phyloP scores from a whole-genome alignment of 306 rosid species.

The Acmispon strigosus region DNA sequence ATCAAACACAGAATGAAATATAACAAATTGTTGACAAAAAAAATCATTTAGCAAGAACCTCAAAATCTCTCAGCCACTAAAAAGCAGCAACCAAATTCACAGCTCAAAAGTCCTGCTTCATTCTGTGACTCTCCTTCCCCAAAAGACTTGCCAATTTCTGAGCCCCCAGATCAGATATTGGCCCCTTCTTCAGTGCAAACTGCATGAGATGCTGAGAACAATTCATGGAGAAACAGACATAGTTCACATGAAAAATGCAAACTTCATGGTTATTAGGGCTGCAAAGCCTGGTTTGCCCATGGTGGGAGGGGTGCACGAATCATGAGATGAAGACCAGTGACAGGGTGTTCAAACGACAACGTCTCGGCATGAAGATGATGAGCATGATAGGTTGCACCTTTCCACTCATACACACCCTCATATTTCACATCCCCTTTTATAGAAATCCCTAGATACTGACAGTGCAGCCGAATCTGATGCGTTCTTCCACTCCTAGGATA shows the following conservation, averaged over 20 bases:
- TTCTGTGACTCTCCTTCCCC: background rate
- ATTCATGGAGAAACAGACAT: no score
- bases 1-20: background rate
- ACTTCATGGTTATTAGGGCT: background rate
- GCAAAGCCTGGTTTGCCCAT: conserved; percentile 53
- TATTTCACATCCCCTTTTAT: conserved; percentile 89
- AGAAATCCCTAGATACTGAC: conserved; percentile 85
- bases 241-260: background rate
- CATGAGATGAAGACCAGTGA: conserved; percentile 43
- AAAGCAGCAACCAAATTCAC: background rate
- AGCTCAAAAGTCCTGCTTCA: background rate
- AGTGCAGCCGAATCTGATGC: conserved; percentile 89
- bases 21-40: background rate
- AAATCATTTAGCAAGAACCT: conserved; percentile 5
- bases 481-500: conserved; percentile 82
- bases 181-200: no score
- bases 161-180: no score
- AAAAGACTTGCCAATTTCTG: background rate
- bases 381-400: conserved; percentile 33
- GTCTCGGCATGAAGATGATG: conserved; percentile 95
- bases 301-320: conserved; percentile 59
- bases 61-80: background rate
- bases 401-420: conserved; percentile 75
- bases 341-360: conserved; percentile 63
- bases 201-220: no score